Conservation (phyloP, 192 early-diverging fungal genomes). For the Helicostylum pulchrum region DNA sequence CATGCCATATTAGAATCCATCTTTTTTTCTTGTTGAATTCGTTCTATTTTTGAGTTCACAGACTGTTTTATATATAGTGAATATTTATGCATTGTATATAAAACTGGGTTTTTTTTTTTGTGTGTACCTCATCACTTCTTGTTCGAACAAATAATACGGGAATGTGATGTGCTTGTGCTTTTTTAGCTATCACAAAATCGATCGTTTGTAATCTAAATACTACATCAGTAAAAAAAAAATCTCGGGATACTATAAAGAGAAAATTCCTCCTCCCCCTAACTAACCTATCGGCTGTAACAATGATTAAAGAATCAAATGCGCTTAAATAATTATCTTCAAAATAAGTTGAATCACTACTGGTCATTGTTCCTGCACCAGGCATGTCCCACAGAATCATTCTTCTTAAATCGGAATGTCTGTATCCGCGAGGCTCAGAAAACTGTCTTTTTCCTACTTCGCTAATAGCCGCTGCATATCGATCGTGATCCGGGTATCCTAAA, state of each 20-base stretch:
- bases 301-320: constrained; percentile 38
- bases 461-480: constrained; percentile 26
- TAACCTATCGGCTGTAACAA: constrained; percentile 38
- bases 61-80: constrained; percentile 12
- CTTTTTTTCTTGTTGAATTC: constrained; percentile 6
- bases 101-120: not conserved
- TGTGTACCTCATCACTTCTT: constrained; percentile 29
- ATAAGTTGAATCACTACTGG: constrained; percentile 32
- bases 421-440: constrained; percentile 15
- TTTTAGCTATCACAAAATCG: constrained; percentile 25
- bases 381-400: constrained; percentile 38
- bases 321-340: constrained; percentile 38
- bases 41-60: constrained; percentile 25
- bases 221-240: not conserved
- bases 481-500: constrained; percentile 30
- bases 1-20: constrained; percentile 13
- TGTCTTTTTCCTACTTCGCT: constrained; percentile 30
- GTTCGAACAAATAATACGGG: constrained; percentile 34
- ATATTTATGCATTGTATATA: not conserved
- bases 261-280: no score
- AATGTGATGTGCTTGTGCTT: constrained; percentile 20
- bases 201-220: constrained; percentile 24
- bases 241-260: no score
- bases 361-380: constrained; percentile 28
- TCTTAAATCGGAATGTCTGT: constrained; percentile 32